phyloP scores from a whole-genome alignment of 768 basidiomycete species.

The Pleurotus cornucopiae region DNA sequence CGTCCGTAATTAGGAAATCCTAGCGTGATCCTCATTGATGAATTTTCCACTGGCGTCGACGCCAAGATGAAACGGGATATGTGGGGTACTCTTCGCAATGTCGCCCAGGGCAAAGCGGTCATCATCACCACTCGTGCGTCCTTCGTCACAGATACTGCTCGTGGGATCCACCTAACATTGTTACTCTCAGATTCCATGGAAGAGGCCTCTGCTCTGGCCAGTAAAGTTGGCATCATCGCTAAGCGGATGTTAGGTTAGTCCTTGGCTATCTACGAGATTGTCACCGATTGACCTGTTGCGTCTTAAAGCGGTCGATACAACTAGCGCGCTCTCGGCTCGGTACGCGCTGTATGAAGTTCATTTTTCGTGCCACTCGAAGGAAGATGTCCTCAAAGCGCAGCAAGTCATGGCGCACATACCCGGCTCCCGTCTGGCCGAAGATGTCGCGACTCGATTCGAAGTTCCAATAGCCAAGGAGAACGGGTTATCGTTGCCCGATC shows the following conservation, averaged over 20 bases:
- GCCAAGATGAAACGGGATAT: slow-evolving; percentile 82
- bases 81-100: slow-evolving; percentile 69
- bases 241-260: slow-evolving; percentile 60
- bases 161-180: too few relatives aligned
- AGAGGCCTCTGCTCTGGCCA: slow-evolving; percentile 75
- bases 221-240: slow-evolving; percentile 73
- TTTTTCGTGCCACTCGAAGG: slow-evolving; percentile 47
- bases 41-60: slow-evolving; percentile 81
- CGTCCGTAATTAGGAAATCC: slow-evolving; percentile 51
- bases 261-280: background rate
- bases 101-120: slow-evolving; percentile 64
- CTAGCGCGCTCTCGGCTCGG: slow-evolving; percentile 55
- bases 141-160: background rate
- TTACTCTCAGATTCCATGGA: slow-evolving; percentile 67
- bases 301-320: slow-evolving; percentile 59
- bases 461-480: slow-evolving; percentile 37
- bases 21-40: slow-evolving; percentile 74
- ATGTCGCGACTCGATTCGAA: slow-evolving; percentile 63
- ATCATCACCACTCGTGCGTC: slow-evolving; percentile 67
- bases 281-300: slow-evolving; percentile 21
- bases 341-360: slow-evolving; percentile 74
- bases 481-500: slow-evolving; percentile 35
- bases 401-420: slow-evolving; percentile 49
- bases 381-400: slow-evolving; percentile 41
- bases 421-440: slow-evolving; percentile 50